Base-by-base conservation (phyloP, 345 rosid species). In the Gossypium longicalyx region DNA sequence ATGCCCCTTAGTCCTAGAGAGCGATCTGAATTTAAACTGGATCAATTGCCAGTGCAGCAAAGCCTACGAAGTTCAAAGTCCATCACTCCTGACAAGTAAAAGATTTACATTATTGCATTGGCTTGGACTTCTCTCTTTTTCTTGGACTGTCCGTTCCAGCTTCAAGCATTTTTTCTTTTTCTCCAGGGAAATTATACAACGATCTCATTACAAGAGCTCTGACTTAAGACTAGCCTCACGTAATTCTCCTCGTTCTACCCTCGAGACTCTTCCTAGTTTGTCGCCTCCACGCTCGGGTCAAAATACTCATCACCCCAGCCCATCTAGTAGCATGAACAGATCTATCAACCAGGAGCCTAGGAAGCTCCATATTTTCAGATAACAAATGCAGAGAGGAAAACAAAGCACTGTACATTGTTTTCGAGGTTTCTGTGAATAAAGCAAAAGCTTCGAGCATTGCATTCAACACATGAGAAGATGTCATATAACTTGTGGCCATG, bases 161-260 rank as follows among this genome's bases (percentile, higher is more conserved):
- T 79, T 83, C 78, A 77, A 70, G 77, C 82, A 71, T 79, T 77
- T 80, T 82, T 20, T 85, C 86, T 78, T 86, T 86, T 80, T 86
- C 85, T 78, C 83, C 92, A 82, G 89, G 78, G 86, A 88, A 87
- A 78, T 52, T 64, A 77, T 82, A 66, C 78, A 82, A 81, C 77
- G 78, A 78, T 77, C 69, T 63, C 83, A 75, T 38, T 73, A 65
- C 75, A 81, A 85, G 74, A 80, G 79, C 82, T 76, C 87, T 71
- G 77, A 89, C 75, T 57, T 94, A 72, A 79, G 60, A 20, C 75
- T 47, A 41, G 57, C 79, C 57, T 44, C 85, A 34, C 82, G 76
- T 60, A 81, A 72, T 38, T 86, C 86, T 64, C 90, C 90, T 34
- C 82, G 89, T 34, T 86, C 92, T 7, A 85, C 83, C 22, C 89